A percentile compares a stretch with the other conserved stretches of the same genome.
phyloP scores from a whole-genome alignment of 306 rosid genomes.

The Datisca glomerata region DNA sequence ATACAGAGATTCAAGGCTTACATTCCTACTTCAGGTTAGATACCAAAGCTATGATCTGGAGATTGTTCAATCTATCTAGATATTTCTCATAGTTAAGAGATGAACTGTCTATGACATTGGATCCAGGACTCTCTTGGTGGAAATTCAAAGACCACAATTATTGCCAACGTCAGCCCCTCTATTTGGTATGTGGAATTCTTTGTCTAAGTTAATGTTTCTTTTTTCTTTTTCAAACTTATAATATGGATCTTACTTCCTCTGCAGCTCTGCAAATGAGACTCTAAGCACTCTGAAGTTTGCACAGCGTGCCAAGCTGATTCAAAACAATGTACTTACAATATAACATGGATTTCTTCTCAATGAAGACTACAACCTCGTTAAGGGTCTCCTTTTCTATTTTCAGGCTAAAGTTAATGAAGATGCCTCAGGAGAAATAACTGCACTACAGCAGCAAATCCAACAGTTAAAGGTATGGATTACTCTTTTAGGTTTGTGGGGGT shows the following conservation, averaged over 20 bases:
- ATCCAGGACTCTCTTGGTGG: conserved; percentile 97
- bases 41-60: conserved; percentile 12
- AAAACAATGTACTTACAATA: conserved; percentile 61
- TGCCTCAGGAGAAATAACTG: conserved; percentile 78
- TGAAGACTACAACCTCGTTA: conserved; percentile 10
- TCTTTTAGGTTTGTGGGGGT: conserved; percentile 15
- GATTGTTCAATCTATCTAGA: background rate
- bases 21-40: conserved; percentile 96
- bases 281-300: conserved; percentile 95
- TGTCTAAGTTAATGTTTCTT: conserved; percentile 8
- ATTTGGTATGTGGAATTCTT: conserved; percentile 51
- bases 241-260: conserved; percentile 20
- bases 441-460: conserved; percentile 80
- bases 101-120: conserved; percentile 12
- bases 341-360: background rate
- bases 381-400: conserved; percentile 7
- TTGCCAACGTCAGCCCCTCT: conserved; percentile 96
- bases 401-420: conserved; percentile 96
- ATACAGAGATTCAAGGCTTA: conserved; percentile 90
- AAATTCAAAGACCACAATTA: conserved; percentile 86
- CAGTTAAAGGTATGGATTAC: conserved; percentile 57
- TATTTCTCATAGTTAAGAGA: conserved; percentile 8
- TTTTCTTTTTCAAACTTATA: conserved; percentile 4
- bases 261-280: conserved; percentile 86
- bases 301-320: conserved; percentile 97